phyloP scores from a whole-genome alignment of 2,329 filamentous ascomycete genomes.

The Ambrosiella beaveri region DNA sequence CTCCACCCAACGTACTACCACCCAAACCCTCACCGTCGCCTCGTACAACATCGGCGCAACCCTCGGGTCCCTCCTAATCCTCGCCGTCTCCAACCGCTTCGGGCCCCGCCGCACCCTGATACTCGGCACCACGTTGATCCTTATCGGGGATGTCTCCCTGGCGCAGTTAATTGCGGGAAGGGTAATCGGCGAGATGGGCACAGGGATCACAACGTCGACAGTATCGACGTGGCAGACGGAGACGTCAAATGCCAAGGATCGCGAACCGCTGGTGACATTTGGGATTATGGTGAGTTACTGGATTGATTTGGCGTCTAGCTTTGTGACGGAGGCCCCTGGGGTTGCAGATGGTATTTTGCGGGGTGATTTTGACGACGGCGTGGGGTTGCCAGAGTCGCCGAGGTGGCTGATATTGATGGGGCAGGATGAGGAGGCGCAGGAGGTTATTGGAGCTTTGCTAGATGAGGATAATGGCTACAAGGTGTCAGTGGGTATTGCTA shows the following conservation, averaged over 20 bases:
- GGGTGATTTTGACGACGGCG: conserved; percentile 27
- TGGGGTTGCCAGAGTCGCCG: conserved; percentile 5
- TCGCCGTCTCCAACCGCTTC: conserved; percentile 46
- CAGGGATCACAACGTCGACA: conserved; percentile 39
- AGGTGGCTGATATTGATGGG: background rate
- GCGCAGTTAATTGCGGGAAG: conserved; percentile 24
- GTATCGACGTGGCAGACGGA: conserved; percentile 41
- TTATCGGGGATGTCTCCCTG: conserved; percentile 32
- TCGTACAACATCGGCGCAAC: conserved; percentile 45
- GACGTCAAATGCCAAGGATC: conserved; percentile 28
- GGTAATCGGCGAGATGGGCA: conserved; percentile 40
- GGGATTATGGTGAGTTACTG: conserved; percentile 31
- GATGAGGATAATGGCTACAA: background rate
- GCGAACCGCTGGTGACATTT: conserved; percentile 32
- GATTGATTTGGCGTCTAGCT: conserved; percentile 19
- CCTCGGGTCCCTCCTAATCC: conserved; percentile 45
- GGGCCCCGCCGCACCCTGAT: conserved; percentile 39
- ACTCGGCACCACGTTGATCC: conserved; percentile 40
- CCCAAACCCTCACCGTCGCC: conserved; percentile 27
- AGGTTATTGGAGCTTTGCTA: conserved; percentile 25
- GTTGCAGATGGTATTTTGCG: conserved; percentile 38
- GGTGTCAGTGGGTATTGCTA: background rate
- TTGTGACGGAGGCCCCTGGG: conserved; percentile 28
- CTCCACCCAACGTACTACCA: conserved; percentile 11
- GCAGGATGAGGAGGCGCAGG: background rate